A percentile compares a stretch with the other conserved stretches of the same genome.
phyloP scores from a whole-genome alignment of 306 rosid species.

The Cucurbita ficifolia region DNA sequence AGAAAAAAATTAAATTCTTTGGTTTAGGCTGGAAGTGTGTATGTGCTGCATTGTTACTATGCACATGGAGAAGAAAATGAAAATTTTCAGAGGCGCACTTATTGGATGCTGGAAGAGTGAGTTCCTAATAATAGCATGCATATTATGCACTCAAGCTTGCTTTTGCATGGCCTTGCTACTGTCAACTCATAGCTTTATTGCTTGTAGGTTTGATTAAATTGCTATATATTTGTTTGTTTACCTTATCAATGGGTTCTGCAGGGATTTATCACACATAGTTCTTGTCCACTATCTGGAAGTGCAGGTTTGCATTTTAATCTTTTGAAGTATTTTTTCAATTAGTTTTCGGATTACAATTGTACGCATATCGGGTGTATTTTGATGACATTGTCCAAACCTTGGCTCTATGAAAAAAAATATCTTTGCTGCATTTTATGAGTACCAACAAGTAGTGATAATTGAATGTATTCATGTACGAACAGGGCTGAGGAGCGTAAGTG shows the following conservation, averaged over 20 bases:
- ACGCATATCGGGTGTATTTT: not conserved
- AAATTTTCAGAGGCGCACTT: slow-evolving; percentile 73
- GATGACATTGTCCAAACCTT: not conserved
- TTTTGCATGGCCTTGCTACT: not conserved
- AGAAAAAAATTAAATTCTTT: slow-evolving; percentile 7
- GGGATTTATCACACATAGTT: slow-evolving; percentile 77
- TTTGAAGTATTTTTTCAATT: not conserved
- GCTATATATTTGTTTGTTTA: not conserved
- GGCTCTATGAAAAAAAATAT: not conserved
- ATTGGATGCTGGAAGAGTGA: slow-evolving; percentile 93
- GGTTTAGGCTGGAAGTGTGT: slow-evolving; percentile 63
- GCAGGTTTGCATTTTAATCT: slow-evolving; percentile 31
- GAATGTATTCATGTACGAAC: not conserved
- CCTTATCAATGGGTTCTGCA: slow-evolving; percentile 22
- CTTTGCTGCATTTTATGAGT: not conserved
- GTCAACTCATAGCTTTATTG: not conserved
- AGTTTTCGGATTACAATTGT: not conserved
- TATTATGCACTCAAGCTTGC: not conserved
- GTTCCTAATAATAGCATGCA: slow-evolving; percentile 15
- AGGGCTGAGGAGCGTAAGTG: not conserved
- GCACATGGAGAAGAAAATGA: slow-evolving; percentile 85
- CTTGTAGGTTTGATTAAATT: not conserved
- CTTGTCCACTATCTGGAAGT: slow-evolving; percentile 76
- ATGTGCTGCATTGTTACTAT: slow-evolving; percentile 75
- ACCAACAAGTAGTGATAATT: not conserved